These are phyloP conservation scores for Medicago ruthenica DNA, from an alignment of 306 rosid species.

Conservation along the genomic window DNA sequence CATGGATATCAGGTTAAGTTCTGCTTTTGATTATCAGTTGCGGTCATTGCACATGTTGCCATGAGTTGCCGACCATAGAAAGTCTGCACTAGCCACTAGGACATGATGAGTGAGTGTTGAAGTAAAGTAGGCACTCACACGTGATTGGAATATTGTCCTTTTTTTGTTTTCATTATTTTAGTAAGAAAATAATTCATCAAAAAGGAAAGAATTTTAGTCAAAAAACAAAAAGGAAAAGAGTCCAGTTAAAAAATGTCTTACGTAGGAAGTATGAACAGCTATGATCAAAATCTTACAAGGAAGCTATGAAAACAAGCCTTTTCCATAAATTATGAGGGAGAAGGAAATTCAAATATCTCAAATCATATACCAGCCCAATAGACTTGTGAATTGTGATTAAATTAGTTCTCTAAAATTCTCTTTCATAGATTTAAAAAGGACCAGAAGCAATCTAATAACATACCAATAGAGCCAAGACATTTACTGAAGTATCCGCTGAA, in stretches of 20 bases:
- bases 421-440: not conserved
- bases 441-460: not conserved
- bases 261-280: not conserved
- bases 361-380: constrained; percentile 15
- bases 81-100: constrained; percentile 31
- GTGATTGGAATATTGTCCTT: not conserved
- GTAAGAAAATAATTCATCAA: not conserved
- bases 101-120: constrained; percentile 24
- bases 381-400: constrained; percentile 26
- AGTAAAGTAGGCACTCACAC: not conserved
- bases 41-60: not conserved
- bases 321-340: constrained; percentile 16
- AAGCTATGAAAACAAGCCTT: constrained; percentile 31
- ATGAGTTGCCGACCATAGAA: constrained; percentile 39
- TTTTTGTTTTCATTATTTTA: not conserved
- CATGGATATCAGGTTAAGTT: constrained; percentile 95
- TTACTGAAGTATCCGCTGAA: constrained; percentile 11
- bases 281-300: constrained; percentile 2
- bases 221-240: constrained; percentile 8
- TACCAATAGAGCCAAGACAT: constrained; percentile 11
- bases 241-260: not conserved
- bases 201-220: constrained; percentile 1
- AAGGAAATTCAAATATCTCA: constrained; percentile 10
- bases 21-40: constrained; percentile 27
- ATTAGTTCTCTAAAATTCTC: constrained; percentile 18